A percentile compares a stretch with the other conserved stretches of the same genome.
Evolutionary conservation across 306 rosid genomes (phyloP).

Genomic region (Oemleria cerasiformis): DNA sequence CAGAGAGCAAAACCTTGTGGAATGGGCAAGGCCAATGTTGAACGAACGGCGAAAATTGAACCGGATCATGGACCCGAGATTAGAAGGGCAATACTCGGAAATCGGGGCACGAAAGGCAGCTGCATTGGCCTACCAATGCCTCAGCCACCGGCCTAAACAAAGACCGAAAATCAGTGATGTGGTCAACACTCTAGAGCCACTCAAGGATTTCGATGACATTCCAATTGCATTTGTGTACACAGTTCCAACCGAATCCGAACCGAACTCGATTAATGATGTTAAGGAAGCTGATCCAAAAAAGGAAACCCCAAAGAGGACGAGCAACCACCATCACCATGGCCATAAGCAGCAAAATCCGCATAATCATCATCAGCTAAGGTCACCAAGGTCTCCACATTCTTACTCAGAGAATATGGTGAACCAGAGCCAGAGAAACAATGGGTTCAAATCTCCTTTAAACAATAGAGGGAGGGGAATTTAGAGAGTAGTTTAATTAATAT

Average conservation of each 20-base stretch:
- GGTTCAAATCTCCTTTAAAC: slow-evolving; percentile 45
- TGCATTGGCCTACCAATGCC: slow-evolving; percentile 80
- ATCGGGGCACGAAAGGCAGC: slow-evolving; percentile 79
- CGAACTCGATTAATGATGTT: slow-evolving; percentile 7
- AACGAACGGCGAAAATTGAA: slow-evolving; percentile 50
- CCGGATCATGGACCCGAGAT: slow-evolving; percentile 77
- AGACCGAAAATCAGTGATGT: slow-evolving; percentile 73
- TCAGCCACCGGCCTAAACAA: slow-evolving; percentile 80
- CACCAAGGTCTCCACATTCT: slow-evolving; percentile 44
- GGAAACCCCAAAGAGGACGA: slow-evolving; percentile 39
- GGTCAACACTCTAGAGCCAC: slow-evolving; percentile 68
- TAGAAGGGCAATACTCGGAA: slow-evolving; percentile 84
- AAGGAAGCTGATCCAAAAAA: slow-evolving; percentile 29
- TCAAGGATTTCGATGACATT: slow-evolving; percentile 62
- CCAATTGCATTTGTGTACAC: slow-evolving; percentile 77
- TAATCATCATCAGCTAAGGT: slow-evolving; percentile 23
- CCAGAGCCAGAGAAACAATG: slow-evolving; percentile 22
- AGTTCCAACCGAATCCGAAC: slow-evolving; percentile 22
- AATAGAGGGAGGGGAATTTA: slow-evolving; percentile 31
- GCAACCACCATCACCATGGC: slow-evolving; percentile 24
- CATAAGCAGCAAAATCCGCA: slow-evolving; percentile 4
- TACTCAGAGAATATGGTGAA: slow-evolving; percentile 22
- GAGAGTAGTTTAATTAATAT: not conserved
- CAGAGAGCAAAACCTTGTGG: slow-evolving; percentile 76
- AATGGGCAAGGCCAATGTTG: slow-evolving; percentile 78